Conservation (phyloP, 345 rosid species). For the Lumnitzera racemosa region DNA sequence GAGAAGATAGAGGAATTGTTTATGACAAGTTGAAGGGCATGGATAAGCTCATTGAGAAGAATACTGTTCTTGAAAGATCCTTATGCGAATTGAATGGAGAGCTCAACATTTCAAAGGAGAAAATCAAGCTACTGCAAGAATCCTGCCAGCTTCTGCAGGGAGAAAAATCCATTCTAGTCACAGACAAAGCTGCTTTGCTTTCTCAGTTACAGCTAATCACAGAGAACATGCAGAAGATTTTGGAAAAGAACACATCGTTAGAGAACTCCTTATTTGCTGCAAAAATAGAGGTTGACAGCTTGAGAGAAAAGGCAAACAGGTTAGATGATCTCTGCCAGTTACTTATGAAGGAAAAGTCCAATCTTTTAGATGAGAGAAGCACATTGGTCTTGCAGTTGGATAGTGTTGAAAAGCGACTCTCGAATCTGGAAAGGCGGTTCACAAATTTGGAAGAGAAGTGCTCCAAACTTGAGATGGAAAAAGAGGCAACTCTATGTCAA, state of each 20-base stretch:
- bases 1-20: slow-evolving; percentile 38
- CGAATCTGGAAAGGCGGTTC: slow-evolving; percentile 56
- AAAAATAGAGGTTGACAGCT: slow-evolving; percentile 69
- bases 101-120: slow-evolving; percentile 58
- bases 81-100: slow-evolving; percentile 68
- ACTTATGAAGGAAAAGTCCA: slow-evolving; percentile 67
- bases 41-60: slow-evolving; percentile 47
- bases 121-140: slow-evolving; percentile 47
- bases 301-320: slow-evolving; percentile 52
- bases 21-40: slow-evolving; percentile 45
- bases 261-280: slow-evolving; percentile 58
- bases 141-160: slow-evolving; percentile 54
- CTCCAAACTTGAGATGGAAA: slow-evolving; percentile 60
- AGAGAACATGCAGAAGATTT: slow-evolving; percentile 64
- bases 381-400: slow-evolving; percentile 51
- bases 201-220: slow-evolving; percentile 73
- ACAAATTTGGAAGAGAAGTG: slow-evolving; percentile 57
- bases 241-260: slow-evolving; percentile 47
- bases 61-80: slow-evolving; percentile 51
- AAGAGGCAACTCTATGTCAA: slow-evolving; percentile 45
- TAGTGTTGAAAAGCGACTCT: slow-evolving; percentile 49
- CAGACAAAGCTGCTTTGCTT: slow-evolving; percentile 70
- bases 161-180: slow-evolving; percentile 56
- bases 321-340: slow-evolving; percentile 65
- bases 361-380: slow-evolving; percentile 44